phyloP scores from a whole-genome alignment of 176 grass and related monocot genomes.

The Carex littledalei region DNA sequence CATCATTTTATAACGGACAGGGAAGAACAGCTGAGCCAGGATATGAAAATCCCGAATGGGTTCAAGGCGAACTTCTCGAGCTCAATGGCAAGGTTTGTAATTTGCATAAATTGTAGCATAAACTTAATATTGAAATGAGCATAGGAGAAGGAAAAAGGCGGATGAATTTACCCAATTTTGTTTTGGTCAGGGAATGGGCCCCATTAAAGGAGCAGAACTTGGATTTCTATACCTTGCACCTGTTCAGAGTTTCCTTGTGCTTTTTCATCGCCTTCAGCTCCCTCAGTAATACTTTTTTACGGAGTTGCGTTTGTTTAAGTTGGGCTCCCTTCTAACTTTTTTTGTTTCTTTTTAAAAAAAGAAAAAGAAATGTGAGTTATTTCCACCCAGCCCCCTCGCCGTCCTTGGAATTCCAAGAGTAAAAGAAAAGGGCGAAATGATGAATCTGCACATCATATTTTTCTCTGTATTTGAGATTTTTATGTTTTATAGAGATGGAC shows the following conservation, averaged over 20 bases:
- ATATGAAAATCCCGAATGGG: constrained; percentile 91
- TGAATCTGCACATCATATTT: background rate
- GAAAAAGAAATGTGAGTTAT: background rate
- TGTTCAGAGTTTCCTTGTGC: constrained; percentile 86
- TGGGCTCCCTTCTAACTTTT: background rate
- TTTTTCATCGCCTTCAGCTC: constrained; percentile 77
- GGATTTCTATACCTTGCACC: constrained; percentile 84
- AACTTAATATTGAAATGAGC: background rate
- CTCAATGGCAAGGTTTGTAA: constrained; percentile 91
- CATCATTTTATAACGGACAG: constrained; percentile 74
- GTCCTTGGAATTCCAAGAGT: background rate
- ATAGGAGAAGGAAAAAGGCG: background rate
- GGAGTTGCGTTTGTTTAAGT: background rate
- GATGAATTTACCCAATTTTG: background rate
- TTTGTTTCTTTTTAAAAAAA: background rate
- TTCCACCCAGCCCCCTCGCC: background rate
- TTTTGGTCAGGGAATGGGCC: constrained; percentile 56
- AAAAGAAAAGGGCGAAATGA: background rate
- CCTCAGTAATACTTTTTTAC: constrained; percentile 38
- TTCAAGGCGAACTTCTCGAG: constrained; percentile 79
- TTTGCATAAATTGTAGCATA: background rate
- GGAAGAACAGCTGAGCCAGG: constrained; percentile 92
- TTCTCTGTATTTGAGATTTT: background rate
- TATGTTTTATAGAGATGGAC: constrained; percentile 15
- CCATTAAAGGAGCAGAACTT: constrained; percentile 59